Percentiles rank a stretch among this genome's conserved stretches.
Conservation (phyloP, 441 rosid genomes). For the Populus trichocarpa region DNA sequence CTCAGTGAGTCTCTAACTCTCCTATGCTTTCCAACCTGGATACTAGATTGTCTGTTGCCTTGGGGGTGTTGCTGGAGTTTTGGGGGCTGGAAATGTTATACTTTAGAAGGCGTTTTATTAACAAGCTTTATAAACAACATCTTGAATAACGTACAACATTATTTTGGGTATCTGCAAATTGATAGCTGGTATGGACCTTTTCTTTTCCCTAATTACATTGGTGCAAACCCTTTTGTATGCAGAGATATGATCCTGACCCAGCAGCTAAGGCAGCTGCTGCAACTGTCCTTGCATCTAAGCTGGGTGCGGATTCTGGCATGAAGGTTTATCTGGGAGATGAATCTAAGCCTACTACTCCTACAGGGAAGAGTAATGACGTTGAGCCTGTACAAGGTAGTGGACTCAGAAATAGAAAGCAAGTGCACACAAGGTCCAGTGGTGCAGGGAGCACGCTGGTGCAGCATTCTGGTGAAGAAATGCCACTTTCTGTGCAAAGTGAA, state of each 20-base stretch:
- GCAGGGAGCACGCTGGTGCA: conserved; percentile 40
- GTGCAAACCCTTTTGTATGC: conserved; percentile 23
- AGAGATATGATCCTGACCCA: conserved; percentile 96
- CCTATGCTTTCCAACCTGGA: too few species aligned
- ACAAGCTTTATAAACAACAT: neutral
- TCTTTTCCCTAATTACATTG: neutral
- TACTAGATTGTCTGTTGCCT: too few species aligned
- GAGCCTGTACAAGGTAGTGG: conserved; percentile 60
- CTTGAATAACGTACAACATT: neutral
- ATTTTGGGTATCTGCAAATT: neutral
- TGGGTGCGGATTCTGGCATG: conserved; percentile 92
- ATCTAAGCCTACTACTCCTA: conserved; percentile 35
- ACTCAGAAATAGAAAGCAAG: conserved; percentile 68
- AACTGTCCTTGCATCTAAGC: conserved; percentile 83
- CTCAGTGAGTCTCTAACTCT: too few species aligned
- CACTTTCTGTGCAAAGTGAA: conserved; percentile 31
- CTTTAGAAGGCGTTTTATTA: conserved; percentile 8
- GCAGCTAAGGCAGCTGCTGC: conserved; percentile 98
- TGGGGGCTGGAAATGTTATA: neutral
- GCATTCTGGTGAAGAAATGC: conserved; percentile 41
- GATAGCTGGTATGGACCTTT: neutral
- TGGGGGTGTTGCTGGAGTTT: too few species aligned
- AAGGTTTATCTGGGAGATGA: conserved; percentile 70
- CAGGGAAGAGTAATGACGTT: conserved; percentile 57
- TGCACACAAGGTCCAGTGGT: conserved; percentile 42